These are phyloP conservation scores for Lachancea kluyveri DNA, from an alignment of 805 yeast species.

Conservation along the genomic window DNA sequence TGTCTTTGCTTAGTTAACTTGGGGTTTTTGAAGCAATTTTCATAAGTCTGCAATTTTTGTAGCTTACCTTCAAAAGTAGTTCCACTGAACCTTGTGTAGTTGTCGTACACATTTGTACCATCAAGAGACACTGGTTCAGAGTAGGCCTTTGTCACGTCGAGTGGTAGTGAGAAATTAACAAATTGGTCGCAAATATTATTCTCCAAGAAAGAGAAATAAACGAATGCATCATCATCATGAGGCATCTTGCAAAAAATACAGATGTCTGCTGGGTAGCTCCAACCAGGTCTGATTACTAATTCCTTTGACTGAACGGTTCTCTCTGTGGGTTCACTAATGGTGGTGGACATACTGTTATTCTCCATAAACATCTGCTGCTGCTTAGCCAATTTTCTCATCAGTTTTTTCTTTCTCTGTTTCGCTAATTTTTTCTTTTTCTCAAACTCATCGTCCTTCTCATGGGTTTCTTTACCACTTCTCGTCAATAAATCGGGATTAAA, in stretches of 20 bases:
- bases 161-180: conserved; percentile 15
- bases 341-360: conserved; percentile 34
- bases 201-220: conserved; percentile 28
- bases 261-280: conserved; percentile 15
- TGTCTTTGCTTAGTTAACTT: conserved; percentile 35
- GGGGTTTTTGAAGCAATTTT: no score
- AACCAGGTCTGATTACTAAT: not conserved
- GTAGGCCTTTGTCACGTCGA: no score
- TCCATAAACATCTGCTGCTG: conserved; percentile 75
- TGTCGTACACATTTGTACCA: no score
- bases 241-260: conserved; percentile 31
- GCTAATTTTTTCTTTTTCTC: conserved; percentile 65
- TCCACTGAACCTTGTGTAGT: no score
- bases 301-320: no score
- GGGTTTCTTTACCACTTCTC: conserved; percentile 21
- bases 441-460: conserved; percentile 34
- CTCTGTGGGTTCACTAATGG: no score
- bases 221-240: conserved; percentile 23
- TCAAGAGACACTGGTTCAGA: no score
- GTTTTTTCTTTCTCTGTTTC: conserved; percentile 57
- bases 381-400: conserved; percentile 71
- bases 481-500: conserved; percentile 26
- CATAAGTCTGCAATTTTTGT: no score
- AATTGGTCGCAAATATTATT: conserved; percentile 22
- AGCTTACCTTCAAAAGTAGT: no score